Evolutionary conservation across 306 rosid genomes (phyloP).

Genomic region (Rubus idaeus): DNA sequence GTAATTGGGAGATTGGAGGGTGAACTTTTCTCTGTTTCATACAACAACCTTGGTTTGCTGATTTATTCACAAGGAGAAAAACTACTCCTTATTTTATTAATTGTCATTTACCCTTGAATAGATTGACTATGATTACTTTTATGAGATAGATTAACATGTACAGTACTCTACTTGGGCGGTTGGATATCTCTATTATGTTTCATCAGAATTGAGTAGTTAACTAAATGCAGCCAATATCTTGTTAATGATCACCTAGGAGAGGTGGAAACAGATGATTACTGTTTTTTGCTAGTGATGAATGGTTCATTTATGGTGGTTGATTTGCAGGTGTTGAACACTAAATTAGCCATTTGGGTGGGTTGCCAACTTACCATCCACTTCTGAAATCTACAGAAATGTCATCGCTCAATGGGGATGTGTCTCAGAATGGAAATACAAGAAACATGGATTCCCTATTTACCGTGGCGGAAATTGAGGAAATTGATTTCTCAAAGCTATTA

Average conservation of each 20-base stretch:
- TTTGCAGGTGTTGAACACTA: constrained; percentile 44
- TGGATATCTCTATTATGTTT: not conserved
- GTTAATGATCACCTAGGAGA: not conserved
- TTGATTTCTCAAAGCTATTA: constrained; percentile 53
- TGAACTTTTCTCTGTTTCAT: not conserved
- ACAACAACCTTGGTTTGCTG: not conserved
- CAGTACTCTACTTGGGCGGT: not conserved
- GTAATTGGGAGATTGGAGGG: not conserved
- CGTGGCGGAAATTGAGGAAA: constrained; percentile 46
- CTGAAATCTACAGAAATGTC: constrained; percentile 34
- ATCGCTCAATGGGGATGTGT: constrained; percentile 25
- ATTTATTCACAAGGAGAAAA: not conserved
- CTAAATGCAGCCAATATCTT: not conserved
- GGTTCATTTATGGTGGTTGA: constrained; percentile 1
- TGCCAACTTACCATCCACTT: not conserved
- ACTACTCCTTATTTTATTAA: not conserved
- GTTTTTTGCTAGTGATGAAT: not conserved
- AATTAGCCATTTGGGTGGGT: constrained; percentile 10
- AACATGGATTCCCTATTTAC: constrained; percentile 21
- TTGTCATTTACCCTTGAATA: not conserved
- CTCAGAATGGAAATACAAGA: constrained; percentile 48
- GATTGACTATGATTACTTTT: not conserved
- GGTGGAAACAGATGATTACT: not conserved
- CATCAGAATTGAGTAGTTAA: not conserved
- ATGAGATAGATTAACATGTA: not conserved